Evolutionary conservation across 805 yeast genomes (phyloP).

Genomic region (Kazachstania africana): DNA sequence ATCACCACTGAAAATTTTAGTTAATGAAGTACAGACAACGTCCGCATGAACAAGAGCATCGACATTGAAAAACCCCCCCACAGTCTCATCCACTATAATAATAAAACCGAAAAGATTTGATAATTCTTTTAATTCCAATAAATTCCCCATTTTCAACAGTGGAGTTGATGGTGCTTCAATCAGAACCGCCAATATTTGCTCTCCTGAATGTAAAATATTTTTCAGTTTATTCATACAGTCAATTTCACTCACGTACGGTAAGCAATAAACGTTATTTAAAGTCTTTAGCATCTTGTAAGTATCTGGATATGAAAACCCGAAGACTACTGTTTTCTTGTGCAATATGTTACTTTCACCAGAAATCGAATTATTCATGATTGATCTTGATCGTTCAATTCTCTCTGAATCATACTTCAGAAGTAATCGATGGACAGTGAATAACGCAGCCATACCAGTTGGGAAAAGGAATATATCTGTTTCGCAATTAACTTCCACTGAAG

Average conservation of each 20-base stretch:
- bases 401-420: constrained; percentile 29
- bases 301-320: constrained; percentile 94
- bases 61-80: constrained; percentile 80
- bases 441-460: constrained; percentile 90
- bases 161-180: constrained; percentile 96
- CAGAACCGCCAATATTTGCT: constrained; percentile 61
- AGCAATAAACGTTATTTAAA: constrained; percentile 85
- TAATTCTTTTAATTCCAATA: constrained; percentile 49
- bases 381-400: constrained; percentile 21
- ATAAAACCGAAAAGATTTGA: constrained; percentile 63
- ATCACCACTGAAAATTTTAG: constrained; percentile 89
- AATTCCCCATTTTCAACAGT: constrained; percentile 73
- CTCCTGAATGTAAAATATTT: constrained; percentile 45
- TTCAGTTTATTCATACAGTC: constrained; percentile 48
- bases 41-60: constrained; percentile 78
- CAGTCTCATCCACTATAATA: constrained; percentile 86
- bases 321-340: constrained; percentile 65
- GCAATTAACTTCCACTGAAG: constrained; percentile 9
- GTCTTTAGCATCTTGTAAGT: constrained; percentile 75
- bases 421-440: constrained; percentile 68
- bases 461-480: constrained; percentile 70
- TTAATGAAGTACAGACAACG: constrained; percentile 72
- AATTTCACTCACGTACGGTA: constrained; percentile 69
- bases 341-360: constrained; percentile 15
- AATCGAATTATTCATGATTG: constrained; percentile 1